phyloP scores from a whole-genome alignment of 164 flowering plant genomes.

The Brasenia schreberi region DNA sequence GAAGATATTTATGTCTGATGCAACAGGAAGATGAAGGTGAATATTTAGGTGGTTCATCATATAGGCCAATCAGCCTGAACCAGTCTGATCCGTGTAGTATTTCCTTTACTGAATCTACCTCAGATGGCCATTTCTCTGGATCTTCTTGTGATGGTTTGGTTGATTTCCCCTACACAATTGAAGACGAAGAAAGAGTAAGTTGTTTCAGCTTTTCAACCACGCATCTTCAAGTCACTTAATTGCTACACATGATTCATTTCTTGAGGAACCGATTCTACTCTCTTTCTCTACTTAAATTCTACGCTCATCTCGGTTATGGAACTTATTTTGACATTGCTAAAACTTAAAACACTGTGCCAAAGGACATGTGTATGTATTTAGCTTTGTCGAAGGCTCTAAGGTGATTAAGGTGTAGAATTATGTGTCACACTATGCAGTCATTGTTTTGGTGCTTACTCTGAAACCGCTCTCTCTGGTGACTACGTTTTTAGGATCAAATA shows the following conservation, averaged over 20 bases:
- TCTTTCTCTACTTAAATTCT: background rate
- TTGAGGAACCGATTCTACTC: no score
- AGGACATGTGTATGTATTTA: background rate
- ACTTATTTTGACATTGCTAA: background rate
- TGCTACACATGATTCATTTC: background rate
- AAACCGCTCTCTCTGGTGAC: no score
- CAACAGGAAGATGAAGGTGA: background rate
- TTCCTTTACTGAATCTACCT: conserved; percentile 30
- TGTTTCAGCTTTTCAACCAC: background rate
- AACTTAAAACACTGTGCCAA: background rate
- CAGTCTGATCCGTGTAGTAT: background rate
- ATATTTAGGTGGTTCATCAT: background rate
- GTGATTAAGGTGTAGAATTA: no score
- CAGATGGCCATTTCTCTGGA: conserved; percentile 16
- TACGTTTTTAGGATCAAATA: no score
- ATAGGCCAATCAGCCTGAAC: no score
- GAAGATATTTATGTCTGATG: background rate
- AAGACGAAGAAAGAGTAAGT: conserved; percentile 87
- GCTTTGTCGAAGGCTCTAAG: background rate
- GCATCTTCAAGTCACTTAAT: background rate
- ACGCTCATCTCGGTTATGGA: no score
- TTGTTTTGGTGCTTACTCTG: no score
- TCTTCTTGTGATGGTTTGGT: conserved; percentile 51
- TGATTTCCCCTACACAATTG: conserved; percentile 59
- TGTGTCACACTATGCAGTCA: no score